Base-by-base conservation (phyloP, 1,139 yeast genomes). In the Kluyveromyces marxianus region DNA sequence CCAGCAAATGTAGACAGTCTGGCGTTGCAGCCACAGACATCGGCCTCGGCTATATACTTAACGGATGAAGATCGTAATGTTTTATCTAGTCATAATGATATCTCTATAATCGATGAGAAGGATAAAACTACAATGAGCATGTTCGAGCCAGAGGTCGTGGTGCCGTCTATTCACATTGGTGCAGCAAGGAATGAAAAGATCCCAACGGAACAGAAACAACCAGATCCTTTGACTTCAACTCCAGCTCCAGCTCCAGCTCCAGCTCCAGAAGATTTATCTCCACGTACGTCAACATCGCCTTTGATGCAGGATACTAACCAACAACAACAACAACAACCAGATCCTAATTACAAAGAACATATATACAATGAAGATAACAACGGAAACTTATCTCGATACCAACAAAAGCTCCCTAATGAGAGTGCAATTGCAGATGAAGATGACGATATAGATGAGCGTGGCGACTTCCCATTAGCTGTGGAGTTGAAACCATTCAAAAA, bases 401-500 rank as follows among this genome's bases (percentile, higher is more conserved):
- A 14, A 14, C 10, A 28, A 21, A 28, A 14, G 8, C n/a, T 29
- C 31, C 38, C 32, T 3, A 33, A 37, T 25, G 42, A 39, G 34
- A 38, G 35, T 25, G 44, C 33, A 25, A 47, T 30, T 10, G 42
- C 45, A 7, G 52, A 50, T 32, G 50, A 49, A 21, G 51, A 51
- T 24, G 58, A 54, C n/a, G 51, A 52, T 25, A 55, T 53, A n/a
- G 53, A 46, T 2, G 59, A 61, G 29, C 58, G 57, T 7, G 60
- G 67, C 4, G 69, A 70, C 34, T 82, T 71, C 55, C 86, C 89
- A 1, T 67, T 81, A 40, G 81, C 96, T 1, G 96, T 89, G 1
- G 96, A 89, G 60, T 68, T 90, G 47, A 79, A 87, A 44, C 96
- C 95, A 2, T 90, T 85, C 68, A 80, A 83, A 53, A 90, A 92